phyloP scores from a whole-genome alignment of 2,329 filamentous ascomycete genomes.

The Aquanectria penicillioides region DNA sequence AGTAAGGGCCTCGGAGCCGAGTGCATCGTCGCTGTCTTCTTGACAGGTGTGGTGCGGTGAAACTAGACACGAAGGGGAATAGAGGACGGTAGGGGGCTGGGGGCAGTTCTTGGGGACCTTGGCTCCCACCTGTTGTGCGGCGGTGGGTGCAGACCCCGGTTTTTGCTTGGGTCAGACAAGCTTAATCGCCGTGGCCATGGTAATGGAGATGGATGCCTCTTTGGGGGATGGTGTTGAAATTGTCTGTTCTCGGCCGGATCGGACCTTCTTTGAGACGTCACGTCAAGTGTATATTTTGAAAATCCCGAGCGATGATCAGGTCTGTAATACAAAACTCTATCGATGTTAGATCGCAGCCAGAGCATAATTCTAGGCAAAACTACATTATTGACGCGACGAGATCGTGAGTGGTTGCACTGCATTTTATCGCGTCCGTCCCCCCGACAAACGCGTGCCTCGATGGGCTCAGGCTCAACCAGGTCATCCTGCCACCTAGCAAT shows the following conservation, averaged over 20 bases:
- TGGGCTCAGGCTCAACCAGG: neutral
- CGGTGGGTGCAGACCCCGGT: constrained; percentile 37
- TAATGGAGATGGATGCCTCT: constrained; percentile 35
- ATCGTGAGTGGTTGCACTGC: neutral
- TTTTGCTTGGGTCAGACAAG: constrained; percentile 34
- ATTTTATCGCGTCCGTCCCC: no score
- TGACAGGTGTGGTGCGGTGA: constrained; percentile 29
- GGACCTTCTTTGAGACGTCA: constrained; percentile 11
- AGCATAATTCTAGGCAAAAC: neutral
- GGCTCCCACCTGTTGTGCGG: constrained; percentile 27
- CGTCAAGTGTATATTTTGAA: constrained; percentile 6
- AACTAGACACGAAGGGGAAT: constrained; percentile 40
- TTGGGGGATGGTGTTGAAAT: constrained; percentile 33
- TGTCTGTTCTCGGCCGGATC: constrained; percentile 16
- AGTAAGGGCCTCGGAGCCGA: constrained; percentile 18
- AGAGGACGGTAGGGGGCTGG: constrained; percentile 26
- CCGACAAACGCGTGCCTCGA: neutral
- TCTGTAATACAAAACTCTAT: constrained; percentile 1
- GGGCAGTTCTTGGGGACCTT: constrained; percentile 4
- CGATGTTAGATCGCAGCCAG: neutral
- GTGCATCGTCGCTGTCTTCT: neutral
- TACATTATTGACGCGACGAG: no score
- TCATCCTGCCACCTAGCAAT: neutral
- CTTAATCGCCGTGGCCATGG: constrained; percentile 33
- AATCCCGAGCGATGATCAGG: constrained; percentile 2